phyloP scores from a whole-genome alignment of 441 rosid species.

The Syzygium syzygioides region DNA sequence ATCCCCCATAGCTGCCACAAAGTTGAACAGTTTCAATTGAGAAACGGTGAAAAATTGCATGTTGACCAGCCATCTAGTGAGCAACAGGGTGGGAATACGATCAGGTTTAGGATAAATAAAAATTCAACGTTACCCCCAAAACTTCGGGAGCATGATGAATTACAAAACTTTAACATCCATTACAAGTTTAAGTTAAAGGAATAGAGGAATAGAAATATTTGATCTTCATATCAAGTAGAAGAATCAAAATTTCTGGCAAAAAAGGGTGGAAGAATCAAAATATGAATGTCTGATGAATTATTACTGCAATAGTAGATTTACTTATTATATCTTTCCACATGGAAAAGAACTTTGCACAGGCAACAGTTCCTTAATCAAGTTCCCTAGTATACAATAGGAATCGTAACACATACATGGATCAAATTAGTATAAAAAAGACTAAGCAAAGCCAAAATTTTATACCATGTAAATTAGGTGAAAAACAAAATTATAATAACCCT shows the following conservation, averaged over 20 bases:
- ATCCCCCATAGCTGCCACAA: not conserved
- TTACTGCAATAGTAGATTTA: too few relatives aligned
- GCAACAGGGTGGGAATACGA: not conserved
- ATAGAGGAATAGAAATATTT: too few relatives aligned
- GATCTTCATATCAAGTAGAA: not conserved
- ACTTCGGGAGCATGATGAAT: not conserved
- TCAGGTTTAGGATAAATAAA: not conserved
- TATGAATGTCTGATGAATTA: too few relatives aligned
- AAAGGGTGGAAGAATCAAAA: not conserved
- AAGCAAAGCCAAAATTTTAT: too few relatives aligned
- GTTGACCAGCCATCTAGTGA: not conserved
- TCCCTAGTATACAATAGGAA: too few relatives aligned
- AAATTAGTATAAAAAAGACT: too few relatives aligned
- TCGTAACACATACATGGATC: too few relatives aligned
- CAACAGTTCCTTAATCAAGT: too few relatives aligned
- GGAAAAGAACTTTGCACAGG: too few relatives aligned
- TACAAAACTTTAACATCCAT: not conserved
- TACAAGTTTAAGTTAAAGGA: not conserved
- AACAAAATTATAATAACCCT: too few relatives aligned
- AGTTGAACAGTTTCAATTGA: not conserved
- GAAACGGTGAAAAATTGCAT: not conserved
- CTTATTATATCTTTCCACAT: too few relatives aligned
- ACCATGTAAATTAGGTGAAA: too few relatives aligned
- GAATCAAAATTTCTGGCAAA: not conserved
- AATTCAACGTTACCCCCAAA: not conserved